Evolutionary conservation across 257 asterid genomes (phyloP), one percentile per base, ranked within the genome.

Genomic region (Jacaranda mimosifolia): DNA sequence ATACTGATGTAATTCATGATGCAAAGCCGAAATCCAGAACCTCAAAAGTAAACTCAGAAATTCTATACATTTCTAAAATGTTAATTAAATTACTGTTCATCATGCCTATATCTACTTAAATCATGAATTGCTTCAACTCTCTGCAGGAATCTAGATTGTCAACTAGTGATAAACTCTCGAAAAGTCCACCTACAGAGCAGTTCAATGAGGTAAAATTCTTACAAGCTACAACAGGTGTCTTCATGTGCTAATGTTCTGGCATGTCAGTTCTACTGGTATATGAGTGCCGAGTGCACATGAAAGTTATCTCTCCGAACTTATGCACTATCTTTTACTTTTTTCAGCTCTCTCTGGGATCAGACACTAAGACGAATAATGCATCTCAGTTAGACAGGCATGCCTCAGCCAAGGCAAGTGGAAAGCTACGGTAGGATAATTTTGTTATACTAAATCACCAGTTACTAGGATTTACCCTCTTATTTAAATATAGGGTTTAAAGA

Each of bases 311-410:
- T n/a, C 55, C 5, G 10, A 43, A 56, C 4, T 43, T 3, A 69
- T 40, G 65, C 12, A 26, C 51, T 63, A 51, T 53, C 72, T 39
- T 53, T 68, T 64, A 49, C 49, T 40, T 78, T 78, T 66, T 75
- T 65, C 89, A 94, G 98, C 89, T 94, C 77, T 89, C 97, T 65
- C 80, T 92, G 64, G 81, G 76, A 70, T 68, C 96, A 70, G 88
- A 83, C 53, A 49, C 40, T 51, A 83, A 89, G 40, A 67, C 52
- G 15, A 49, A 79, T 45, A 62, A 53, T 48, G 75, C 68, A 72
- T 39, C 86, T 55, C 85, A 19, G 73, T 77, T 81, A 21, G 81
- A 84, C 65, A 71, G 72, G 38, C 80, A 38, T 63, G 63, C 57
- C 59, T 80, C 80, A 3, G 75, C 65, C 63, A 86, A 87, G 92